phyloP scores from a whole-genome alignment of 2,329 filamentous ascomycete genomes.

The Venturiaceae sp. region DNA sequence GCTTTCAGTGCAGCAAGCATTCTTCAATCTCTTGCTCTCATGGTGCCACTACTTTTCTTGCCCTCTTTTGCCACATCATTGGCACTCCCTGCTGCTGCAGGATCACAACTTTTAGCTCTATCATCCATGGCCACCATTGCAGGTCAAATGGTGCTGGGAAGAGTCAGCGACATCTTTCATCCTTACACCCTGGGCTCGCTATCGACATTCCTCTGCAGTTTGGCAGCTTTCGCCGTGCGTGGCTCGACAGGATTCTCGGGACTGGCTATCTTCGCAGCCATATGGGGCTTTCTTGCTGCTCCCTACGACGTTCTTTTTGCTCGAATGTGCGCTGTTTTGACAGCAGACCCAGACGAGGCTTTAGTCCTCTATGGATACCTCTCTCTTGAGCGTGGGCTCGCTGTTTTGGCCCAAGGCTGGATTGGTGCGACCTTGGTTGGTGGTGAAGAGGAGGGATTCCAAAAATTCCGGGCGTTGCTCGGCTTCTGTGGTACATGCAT shows the following conservation, averaged over 20 bases:
- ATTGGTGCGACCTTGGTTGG: not conserved
- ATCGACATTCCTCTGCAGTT: not conserved
- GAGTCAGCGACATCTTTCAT: not conserved
- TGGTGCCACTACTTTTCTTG: conserved; percentile 3
- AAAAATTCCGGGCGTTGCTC: not conserved
- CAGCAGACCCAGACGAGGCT: not conserved
- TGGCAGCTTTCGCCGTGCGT: not conserved
- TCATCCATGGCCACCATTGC: conserved; percentile 39
- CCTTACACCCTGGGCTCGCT: not conserved
- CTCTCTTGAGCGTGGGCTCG: conserved; percentile 2
- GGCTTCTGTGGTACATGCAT: not conserved
- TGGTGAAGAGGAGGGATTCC: not conserved
- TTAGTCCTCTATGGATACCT: conserved; percentile 3
- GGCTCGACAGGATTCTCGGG: conserved; percentile 8
- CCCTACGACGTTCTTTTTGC: conserved; percentile 3
- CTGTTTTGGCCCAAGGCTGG: not conserved
- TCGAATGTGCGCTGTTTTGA: not conserved
- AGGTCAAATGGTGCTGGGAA: not conserved
- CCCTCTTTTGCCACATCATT: not conserved
- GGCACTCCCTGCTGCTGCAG: conserved; percentile 16
- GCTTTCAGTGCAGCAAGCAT: not conserved
- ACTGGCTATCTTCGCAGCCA: not conserved
- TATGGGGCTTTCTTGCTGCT: conserved; percentile 5
- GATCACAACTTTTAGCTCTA: conserved; percentile 30
- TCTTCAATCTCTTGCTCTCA: not conserved